Evolutionary conservation across 371 early-diverging fungal genomes (phyloP).

Genomic region (Haplosporangium sp.): DNA sequence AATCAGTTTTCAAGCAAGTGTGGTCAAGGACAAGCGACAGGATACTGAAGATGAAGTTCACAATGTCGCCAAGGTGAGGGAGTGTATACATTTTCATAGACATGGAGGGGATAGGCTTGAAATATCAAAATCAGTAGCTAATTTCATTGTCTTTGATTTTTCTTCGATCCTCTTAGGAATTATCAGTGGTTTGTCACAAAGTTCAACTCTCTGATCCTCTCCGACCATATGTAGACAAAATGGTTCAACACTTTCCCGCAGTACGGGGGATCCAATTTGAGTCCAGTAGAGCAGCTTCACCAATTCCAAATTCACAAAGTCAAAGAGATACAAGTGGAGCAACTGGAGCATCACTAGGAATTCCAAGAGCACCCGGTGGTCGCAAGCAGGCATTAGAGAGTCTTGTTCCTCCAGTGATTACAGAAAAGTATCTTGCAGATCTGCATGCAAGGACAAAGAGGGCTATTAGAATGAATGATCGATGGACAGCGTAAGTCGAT

Average conservation of each 20-base stretch:
- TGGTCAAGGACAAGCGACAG: conserved; percentile 79
- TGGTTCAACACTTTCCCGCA: conserved; percentile 64
- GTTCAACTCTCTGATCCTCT: conserved; percentile 62
- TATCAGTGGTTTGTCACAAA: conserved; percentile 58
- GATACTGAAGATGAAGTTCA: conserved; percentile 81
- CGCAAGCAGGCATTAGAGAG: conserved; percentile 53
- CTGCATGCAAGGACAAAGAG: conserved; percentile 66
- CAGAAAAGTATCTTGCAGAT: conserved; percentile 70
- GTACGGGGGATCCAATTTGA: conserved; percentile 55
- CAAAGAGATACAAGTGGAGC: conserved; percentile 11
- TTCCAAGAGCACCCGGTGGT: conserved; percentile 15
- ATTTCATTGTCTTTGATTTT: background rate
- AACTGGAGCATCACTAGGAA: conserved; percentile 14
- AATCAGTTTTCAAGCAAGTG: conserved; percentile 76
- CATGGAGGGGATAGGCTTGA: background rate
- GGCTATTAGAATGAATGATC: conserved; percentile 68
- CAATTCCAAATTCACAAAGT: conserved; percentile 25
- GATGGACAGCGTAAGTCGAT: conserved; percentile 73
- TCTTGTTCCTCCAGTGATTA: conserved; percentile 59
- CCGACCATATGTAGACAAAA: conserved; percentile 65
- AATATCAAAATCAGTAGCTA: too few relatives aligned
- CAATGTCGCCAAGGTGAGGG: conserved; percentile 72
- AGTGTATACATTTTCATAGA: background rate
- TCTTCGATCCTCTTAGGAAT: conserved; percentile 22
- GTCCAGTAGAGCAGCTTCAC: conserved; percentile 34